These are phyloP conservation scores for Yamadazyma sp. DNA, from an alignment of 805 yeast genomes.

Conservation along the genomic window DNA sequence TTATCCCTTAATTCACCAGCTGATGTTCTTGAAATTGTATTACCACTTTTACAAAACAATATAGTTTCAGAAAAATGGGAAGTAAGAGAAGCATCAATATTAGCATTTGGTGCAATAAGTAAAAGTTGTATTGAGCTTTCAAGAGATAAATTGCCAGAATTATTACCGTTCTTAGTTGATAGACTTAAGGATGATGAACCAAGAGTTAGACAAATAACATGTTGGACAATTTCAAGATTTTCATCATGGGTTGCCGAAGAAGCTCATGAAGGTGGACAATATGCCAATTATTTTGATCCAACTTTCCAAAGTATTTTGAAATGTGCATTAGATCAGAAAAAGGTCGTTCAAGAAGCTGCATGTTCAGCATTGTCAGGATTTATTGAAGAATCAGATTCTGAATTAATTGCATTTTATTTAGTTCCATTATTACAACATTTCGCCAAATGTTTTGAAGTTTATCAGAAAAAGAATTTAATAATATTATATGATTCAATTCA, in stretches of 20 bases:
- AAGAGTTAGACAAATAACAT: conserved; percentile 85
- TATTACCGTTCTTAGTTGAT: conserved; percentile 83
- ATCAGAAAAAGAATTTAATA: conserved; percentile 79
- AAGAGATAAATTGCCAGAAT: conserved; percentile 66
- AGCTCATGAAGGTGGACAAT: conserved; percentile 58
- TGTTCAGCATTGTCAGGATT: conserved; percentile 83
- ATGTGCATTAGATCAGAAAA: conserved; percentile 78
- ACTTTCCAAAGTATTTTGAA: conserved; percentile 72
- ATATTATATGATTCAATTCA: conserved; percentile 88
- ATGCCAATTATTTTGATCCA: conserved; percentile 67
- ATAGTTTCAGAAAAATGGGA: conserved; percentile 79
- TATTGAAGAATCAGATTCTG: conserved; percentile 70
- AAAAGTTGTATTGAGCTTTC: conserved; percentile 80
- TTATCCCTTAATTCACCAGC: conserved; percentile 67
- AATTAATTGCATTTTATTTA: conserved; percentile 57
- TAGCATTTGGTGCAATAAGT: conserved; percentile 94
- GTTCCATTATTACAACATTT: conserved; percentile 69
- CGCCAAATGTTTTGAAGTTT: conserved; percentile 67
- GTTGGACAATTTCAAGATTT: conserved; percentile 93
- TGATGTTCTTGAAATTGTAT: conserved; percentile 59
- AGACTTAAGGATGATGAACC: conserved; percentile 73
- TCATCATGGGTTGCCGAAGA: conserved; percentile 77
- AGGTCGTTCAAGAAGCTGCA: conserved; percentile 94
- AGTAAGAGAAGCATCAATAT: conserved; percentile 85
- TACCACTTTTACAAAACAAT: conserved; percentile 74